phyloP scores from a whole-genome alignment of 1,284 basidiomycete species.

The Moesziomyces antarcticus region DNA sequence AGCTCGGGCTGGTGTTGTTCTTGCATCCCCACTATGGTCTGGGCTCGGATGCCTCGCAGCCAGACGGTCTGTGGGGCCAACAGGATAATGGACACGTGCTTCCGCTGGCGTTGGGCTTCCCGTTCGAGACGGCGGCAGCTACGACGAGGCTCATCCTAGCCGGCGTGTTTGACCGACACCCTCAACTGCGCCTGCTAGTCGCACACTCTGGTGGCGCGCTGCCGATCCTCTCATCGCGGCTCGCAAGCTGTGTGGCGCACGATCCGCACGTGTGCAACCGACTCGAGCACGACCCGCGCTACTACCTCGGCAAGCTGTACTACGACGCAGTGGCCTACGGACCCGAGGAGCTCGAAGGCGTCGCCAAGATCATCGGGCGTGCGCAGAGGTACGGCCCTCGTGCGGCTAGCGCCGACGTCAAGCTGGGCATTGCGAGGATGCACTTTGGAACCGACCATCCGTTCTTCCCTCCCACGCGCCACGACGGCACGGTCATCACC shows the following conservation, averaged over 20 bases:
- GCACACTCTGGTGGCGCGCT: constrained; percentile 86
- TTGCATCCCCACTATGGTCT: constrained; percentile 45
- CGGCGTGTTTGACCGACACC: constrained; percentile 81
- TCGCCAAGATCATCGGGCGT: constrained; percentile 77
- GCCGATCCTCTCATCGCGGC: constrained; percentile 79
- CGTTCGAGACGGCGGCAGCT: constrained; percentile 86
- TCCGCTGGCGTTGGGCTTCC: constrained; percentile 84
- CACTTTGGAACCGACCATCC: constrained; percentile 88
- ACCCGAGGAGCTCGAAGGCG: constrained; percentile 81
- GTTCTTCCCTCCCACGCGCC: constrained; percentile 82
- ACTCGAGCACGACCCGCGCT: constrained; percentile 82
- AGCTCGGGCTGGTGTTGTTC: constrained; percentile 28
- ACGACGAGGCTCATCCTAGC: constrained; percentile 81
- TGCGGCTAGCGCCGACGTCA: not conserved
- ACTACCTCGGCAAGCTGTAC: constrained; percentile 77
- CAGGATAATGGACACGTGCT: constrained; percentile 84
- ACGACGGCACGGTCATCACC: constrained; percentile 67
- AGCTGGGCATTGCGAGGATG: constrained; percentile 73
- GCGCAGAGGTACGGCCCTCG: constrained; percentile 70
- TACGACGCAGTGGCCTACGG: constrained; percentile 86
- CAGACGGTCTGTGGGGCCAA: constrained; percentile 73
- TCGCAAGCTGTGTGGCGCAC: constrained; percentile 83
- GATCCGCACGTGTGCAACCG: constrained; percentile 80
- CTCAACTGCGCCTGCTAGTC: constrained; percentile 78
- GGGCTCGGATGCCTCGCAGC: constrained; percentile 12